Base-by-base conservation (phyloP, 208 protist genomes). In the Acanthamoeba quina region DNA sequence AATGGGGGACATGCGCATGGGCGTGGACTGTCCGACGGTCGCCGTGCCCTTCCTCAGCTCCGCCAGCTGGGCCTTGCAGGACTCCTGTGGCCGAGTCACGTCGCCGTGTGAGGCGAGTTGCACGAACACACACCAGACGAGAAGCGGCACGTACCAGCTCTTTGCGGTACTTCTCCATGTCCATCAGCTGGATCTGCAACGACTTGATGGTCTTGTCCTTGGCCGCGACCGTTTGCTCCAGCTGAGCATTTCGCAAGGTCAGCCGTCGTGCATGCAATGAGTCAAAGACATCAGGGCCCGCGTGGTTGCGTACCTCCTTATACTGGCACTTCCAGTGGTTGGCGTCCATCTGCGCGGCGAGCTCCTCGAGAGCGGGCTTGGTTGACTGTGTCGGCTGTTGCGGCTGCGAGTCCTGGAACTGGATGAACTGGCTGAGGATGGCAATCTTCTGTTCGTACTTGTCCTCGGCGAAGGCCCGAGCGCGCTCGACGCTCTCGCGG, bases 401-500 rank as follows among this genome's bases (percentile, higher is more conserved):
- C 5, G 72, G 72, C 37, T n/a, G 21, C 21, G 58, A n/a, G 7
- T 64, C 58, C 41, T 80, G 72, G 72, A 80, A 80, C 72, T 80
- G 72, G n/a, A 58, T 88, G 49, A 47, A 66, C 80, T 88, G 47
- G 56, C 52, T 88, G 5, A 88, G 52, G 29, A 88, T 88, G 6
- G 58, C 52, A n/a, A 88, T 88, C 52, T 88, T 88, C 47, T 66
- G 21, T 52, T 88, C 80, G 56, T 66, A 88, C 80, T 88, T 88
- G 15, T 88, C 80, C 56, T 88, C 80, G 56, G 80, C 80, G 24
- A 66, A 58, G 34, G 47, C 47, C 31, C 80, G 80, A 10, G 80
- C 80, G 0, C 49, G 5, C 85, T 56, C 34, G 49, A 91, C 34
- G 44, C 85, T 66, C 60, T 91, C 60, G 34, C 49, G 34, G 34